phyloP scores from a whole-genome alignment of 2,329 filamentous ascomycete species.

The Fusarium udum region DNA sequence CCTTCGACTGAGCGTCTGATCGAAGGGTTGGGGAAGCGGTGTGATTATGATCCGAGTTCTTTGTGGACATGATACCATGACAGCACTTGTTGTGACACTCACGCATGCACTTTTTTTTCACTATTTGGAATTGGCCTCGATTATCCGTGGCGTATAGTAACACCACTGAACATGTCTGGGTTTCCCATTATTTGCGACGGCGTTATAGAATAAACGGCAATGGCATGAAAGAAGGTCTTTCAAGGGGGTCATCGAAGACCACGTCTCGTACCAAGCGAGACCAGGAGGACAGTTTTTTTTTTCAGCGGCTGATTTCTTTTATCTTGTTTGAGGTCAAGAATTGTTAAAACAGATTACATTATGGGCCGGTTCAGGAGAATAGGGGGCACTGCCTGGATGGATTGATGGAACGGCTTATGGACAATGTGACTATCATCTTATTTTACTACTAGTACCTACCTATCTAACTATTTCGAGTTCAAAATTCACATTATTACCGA shows the following conservation, averaged over 20 bases:
- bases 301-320: constrained; percentile 19
- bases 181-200: constrained; percentile 35
- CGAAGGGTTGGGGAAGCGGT: background rate
- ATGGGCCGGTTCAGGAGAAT: constrained; percentile 27
- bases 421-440: constrained; percentile 28
- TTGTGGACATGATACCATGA: constrained; percentile 52
- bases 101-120: constrained; percentile 20
- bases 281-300: constrained; percentile 13
- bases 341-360: constrained; percentile 22
- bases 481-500: background rate
- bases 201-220: constrained; percentile 43
- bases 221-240: constrained; percentile 28
- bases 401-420: constrained; percentile 31
- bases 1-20: constrained; percentile 75
- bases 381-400: constrained; percentile 19
- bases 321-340: constrained; percentile 29
- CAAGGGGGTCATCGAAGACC: constrained; percentile 17
- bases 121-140: constrained; percentile 26
- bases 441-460: constrained; percentile 17
- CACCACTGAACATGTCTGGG: constrained; percentile 18
- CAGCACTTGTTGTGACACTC: constrained; percentile 42
- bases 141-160: constrained; percentile 33
- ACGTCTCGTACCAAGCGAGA: constrained; percentile 6
- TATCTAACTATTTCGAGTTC: constrained; percentile 4
- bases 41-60: constrained; percentile 30